These are phyloP conservation scores for Dothistroma pini DNA, from an alignment of 2,329 filamentous ascomycete genomes.

Conservation along the genomic window DNA sequence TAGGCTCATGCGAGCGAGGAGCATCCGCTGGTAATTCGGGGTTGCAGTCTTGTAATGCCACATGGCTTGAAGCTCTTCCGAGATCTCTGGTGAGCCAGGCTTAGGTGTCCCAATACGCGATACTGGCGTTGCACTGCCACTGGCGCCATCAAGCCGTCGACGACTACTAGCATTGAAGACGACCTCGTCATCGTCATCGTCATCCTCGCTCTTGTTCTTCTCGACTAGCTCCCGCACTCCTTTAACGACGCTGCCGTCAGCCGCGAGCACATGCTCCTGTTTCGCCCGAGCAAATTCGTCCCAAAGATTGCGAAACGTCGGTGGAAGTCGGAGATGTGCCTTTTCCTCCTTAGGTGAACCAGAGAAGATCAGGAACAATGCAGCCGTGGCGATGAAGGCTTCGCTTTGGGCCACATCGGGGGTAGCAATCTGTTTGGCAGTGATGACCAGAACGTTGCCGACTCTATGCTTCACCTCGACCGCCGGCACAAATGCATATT, in stretches of 20 bases:
- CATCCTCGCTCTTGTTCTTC: slow-evolving; percentile 48
- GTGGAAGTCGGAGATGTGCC: slow-evolving; percentile 70
- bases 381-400: slow-evolving; percentile 75
- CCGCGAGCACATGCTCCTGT: slow-evolving; percentile 65
- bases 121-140: slow-evolving; percentile 34
- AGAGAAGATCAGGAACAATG: slow-evolving; percentile 76
- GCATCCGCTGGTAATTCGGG: slow-evolving; percentile 70
- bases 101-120: slow-evolving; percentile 21
- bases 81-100: slow-evolving; percentile 14
- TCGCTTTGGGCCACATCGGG: slow-evolving; percentile 79
- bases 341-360: slow-evolving; percentile 83
- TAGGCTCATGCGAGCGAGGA: slow-evolving; percentile 70
- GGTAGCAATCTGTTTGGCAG: slow-evolving; percentile 71
- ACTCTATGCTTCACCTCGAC: slow-evolving; percentile 46
- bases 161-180: slow-evolving; percentile 68
- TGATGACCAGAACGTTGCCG: slow-evolving; percentile 54
- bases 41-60: slow-evolving; percentile 53
- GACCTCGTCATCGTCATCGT: slow-evolving; percentile 55
- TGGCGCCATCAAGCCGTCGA: slow-evolving; percentile 35
- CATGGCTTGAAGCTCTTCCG: slow-evolving; percentile 46
- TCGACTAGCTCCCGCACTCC: slow-evolving; percentile 68
- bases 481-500: slow-evolving; percentile 40
- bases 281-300: slow-evolving; percentile 68
- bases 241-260: slow-evolving; percentile 66
- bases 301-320: slow-evolving; percentile 82